phyloP scores from a whole-genome alignment of 371 early-diverging fungal genomes.

The Mucor plumbeus region DNA sequence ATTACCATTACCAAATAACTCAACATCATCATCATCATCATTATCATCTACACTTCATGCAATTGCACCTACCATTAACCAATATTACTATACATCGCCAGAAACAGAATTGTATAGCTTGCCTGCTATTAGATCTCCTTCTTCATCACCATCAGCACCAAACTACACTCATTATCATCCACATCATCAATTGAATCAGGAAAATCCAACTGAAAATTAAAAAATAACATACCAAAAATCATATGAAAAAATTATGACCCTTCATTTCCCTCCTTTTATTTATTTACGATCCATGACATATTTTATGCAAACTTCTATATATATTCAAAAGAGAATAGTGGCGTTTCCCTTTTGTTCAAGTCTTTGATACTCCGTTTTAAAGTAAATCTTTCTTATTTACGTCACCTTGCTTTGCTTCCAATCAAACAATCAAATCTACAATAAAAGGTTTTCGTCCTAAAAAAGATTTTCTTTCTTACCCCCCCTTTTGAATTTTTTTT shows the following conservation, averaged over 20 bases:
- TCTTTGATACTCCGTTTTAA: not conserved
- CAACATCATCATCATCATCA: not conserved
- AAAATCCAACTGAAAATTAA: not conserved
- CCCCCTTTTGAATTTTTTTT: conserved; percentile 19
- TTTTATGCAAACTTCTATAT: not conserved
- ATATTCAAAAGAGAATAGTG: not conserved
- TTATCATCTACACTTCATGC: not conserved
- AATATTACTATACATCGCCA: conserved; percentile 4
- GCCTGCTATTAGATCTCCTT: not conserved
- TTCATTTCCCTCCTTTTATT: conserved; percentile 5
- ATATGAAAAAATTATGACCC: conserved; percentile 1
- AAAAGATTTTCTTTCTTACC: not conserved
- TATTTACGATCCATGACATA: not conserved
- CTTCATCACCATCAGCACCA: not conserved
- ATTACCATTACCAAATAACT: not conserved
- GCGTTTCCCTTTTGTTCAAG: conserved; percentile 6
- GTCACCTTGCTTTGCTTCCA: conserved; percentile 8
- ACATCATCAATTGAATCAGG: not conserved
- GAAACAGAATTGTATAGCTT: not conserved
- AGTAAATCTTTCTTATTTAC: not conserved
- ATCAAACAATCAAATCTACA: not conserved
- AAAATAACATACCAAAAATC: not conserved
- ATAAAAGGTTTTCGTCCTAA: not conserved
- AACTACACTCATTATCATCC: not conserved
- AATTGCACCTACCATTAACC: not conserved